These are phyloP conservation scores for Blastobotrys aristatus DNA, from an alignment of 1,139 yeast species.

Conservation along the genomic window DNA sequence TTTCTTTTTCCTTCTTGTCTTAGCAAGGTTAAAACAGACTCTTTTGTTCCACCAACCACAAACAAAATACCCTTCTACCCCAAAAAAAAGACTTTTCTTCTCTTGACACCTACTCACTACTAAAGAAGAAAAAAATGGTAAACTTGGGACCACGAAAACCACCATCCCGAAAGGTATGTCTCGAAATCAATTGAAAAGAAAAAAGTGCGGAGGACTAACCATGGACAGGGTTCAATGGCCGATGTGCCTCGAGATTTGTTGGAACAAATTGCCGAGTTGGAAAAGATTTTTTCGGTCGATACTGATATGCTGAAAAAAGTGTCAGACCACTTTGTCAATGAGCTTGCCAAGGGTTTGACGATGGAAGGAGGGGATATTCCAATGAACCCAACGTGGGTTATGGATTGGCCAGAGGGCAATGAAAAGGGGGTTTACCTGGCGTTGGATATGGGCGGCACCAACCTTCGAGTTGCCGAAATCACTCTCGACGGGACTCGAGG, in stretches of 20 bases:
- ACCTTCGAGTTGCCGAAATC: slow-evolving; percentile 83
- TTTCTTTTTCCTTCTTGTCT: neutral
- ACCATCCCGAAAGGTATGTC: slow-evolving; percentile 60
- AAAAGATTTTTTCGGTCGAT: slow-evolving; percentile 58
- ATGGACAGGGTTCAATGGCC: slow-evolving; percentile 56
- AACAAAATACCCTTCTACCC: neutral
- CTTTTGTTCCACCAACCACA: neutral
- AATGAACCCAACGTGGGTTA: slow-evolving; percentile 96
- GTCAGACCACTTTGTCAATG: slow-evolving; percentile 62
- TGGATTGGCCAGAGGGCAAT: slow-evolving; percentile 86
- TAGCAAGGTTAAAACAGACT: too few species aligned
- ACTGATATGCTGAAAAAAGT: slow-evolving; percentile 57
- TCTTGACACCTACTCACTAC: too few species aligned
- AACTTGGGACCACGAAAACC: slow-evolving; percentile 82
- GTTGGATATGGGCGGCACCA: slow-evolving; percentile 93
- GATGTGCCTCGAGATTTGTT: slow-evolving; percentile 65
- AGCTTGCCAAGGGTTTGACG: slow-evolving; percentile 56
- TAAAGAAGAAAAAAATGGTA: slow-evolving; percentile 64
- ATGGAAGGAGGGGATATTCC: slow-evolving; percentile 45
- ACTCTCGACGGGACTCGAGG: slow-evolving; percentile 71
- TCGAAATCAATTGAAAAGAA: neutral
- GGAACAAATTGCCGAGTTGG: slow-evolving; percentile 54
- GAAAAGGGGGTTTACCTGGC: slow-evolving; percentile 89
- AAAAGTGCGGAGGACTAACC: neutral
- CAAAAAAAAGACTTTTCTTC: too few species aligned